Evolutionary conservation across 768 basidiomycete genomes (phyloP).

Genomic region (Serpula lacrymans): DNA sequence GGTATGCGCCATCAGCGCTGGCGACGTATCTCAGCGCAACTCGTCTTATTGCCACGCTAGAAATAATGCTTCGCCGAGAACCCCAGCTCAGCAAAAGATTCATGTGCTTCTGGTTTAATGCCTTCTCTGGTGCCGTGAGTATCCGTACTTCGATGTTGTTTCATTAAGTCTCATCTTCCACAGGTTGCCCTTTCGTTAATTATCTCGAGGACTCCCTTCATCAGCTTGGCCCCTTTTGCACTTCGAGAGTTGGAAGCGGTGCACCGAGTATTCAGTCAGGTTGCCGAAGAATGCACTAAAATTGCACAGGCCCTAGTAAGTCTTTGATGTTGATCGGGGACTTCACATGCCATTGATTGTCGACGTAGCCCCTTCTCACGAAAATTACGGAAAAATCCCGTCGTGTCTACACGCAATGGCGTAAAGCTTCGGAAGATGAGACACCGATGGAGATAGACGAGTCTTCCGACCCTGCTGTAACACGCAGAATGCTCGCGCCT

Average conservation of each 20-base stretch:
- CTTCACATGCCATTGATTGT: constrained; percentile 1
- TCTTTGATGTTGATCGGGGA: constrained; percentile 10
- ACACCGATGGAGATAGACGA: constrained; percentile 25
- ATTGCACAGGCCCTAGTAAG: constrained; percentile 57
- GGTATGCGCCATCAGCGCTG: constrained; percentile 65
- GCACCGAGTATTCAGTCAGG: constrained; percentile 53
- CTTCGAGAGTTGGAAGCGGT: constrained; percentile 59
- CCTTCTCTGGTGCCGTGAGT: constrained; percentile 68
- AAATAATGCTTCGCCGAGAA: constrained; percentile 54
- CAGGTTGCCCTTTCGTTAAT: constrained; percentile 66
- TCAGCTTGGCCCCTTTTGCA: constrained; percentile 55
- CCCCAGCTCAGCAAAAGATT: constrained; percentile 62
- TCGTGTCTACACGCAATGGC: constrained; percentile 41
- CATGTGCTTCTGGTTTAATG: constrained; percentile 72
- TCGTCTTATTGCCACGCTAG: constrained; percentile 54
- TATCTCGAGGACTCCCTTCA: constrained; percentile 58
- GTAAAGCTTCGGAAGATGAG: constrained; percentile 15
- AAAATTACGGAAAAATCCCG: constrained; percentile 52
- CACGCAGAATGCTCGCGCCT: not conserved
- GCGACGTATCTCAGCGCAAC: constrained; percentile 63
- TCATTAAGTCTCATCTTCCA: not conserved
- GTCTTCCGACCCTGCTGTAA: constrained; percentile 1
- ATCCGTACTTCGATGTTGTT: not conserved
- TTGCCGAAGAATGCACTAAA: constrained; percentile 56
- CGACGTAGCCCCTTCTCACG: constrained; percentile 49